Evolutionary conservation across 768 basidiomycete genomes (phyloP).

Genomic region (Termitomyces sp.): DNA sequence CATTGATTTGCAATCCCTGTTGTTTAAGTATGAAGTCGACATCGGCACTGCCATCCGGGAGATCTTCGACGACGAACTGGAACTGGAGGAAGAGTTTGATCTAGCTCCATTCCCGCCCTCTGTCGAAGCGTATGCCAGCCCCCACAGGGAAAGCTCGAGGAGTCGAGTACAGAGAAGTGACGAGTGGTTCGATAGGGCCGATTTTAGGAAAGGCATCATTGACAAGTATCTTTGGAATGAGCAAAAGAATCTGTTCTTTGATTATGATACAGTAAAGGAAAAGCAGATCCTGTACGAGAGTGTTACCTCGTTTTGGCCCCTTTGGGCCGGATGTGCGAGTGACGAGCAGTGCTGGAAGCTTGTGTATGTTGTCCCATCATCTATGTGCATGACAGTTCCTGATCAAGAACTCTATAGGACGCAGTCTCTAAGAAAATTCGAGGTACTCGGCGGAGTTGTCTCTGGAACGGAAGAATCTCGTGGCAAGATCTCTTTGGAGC

Average conservation of each 20-base stretch:
- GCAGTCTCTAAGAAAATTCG: conserved; percentile 89
- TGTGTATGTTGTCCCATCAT: conserved; percentile 53
- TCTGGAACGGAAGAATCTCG: conserved; percentile 96
- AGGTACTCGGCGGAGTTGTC: conserved; percentile 91
- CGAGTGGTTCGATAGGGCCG: conserved; percentile 92
- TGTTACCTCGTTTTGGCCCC: conserved; percentile 93
- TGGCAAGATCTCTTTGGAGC: conserved; percentile 90
- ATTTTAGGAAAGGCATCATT: conserved; percentile 76
- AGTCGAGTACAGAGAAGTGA: conserved; percentile 64
- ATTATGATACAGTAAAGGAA: conserved; percentile 90
- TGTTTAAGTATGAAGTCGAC: conserved; percentile 98
- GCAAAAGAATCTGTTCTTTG: conserved; percentile 89
- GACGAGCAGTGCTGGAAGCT: conserved; percentile 93
- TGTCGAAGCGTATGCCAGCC: conserved; percentile 60
- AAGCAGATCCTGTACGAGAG: conserved; percentile 93
- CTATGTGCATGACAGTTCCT: conserved; percentile 9
- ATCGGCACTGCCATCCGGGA: conserved; percentile 97
- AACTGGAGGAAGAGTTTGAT: conserved; percentile 88
- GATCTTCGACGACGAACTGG: conserved; percentile 89
- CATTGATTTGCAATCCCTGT: conserved; percentile 89
- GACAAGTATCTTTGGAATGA: conserved; percentile 98
- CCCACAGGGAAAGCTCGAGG: conserved; percentile 53
- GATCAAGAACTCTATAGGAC: conserved; percentile 41
- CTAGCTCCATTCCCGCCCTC: conserved; percentile 90
- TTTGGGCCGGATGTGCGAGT: conserved; percentile 97